Conservation (phyloP, 2,329 filamentous ascomycete genomes). For the Xylaria sp. region DNA sequence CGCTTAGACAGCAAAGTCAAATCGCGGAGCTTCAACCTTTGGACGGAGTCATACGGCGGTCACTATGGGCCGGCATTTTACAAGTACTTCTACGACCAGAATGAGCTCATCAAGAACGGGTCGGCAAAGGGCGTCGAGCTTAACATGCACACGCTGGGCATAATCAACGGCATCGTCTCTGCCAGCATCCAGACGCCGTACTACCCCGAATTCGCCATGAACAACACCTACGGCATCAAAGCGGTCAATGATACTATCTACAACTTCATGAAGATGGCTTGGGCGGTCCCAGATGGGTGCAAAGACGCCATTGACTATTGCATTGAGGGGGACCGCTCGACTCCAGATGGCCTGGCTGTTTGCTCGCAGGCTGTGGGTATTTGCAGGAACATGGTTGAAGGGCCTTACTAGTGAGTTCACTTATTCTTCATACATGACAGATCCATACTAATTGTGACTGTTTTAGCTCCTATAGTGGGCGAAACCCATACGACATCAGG, state of each 20-base stretch:
- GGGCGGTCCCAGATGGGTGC: slow-evolving; percentile 61
- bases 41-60: slow-evolving; percentile 65
- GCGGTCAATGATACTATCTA: slow-evolving; percentile 68
- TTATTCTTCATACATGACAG: too few species aligned
- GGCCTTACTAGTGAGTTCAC: slow-evolving; percentile 61
- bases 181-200: slow-evolving; percentile 59
- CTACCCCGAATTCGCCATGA: slow-evolving; percentile 55
- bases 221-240: slow-evolving; percentile 59
- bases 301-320: slow-evolving; percentile 64
- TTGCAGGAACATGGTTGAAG: slow-evolving; percentile 68
- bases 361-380: slow-evolving; percentile 67
- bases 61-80: slow-evolving; percentile 59
- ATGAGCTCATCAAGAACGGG: slow-evolving; percentile 64
- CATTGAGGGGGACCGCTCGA: slow-evolving; percentile 55
- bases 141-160: slow-evolving; percentile 64
- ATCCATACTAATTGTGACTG: slow-evolving; percentile 15
- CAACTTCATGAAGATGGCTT: slow-evolving; percentile 65
- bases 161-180: slow-evolving; percentile 68
- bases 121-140: slow-evolving; percentile 60
- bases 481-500: slow-evolving; percentile 69
- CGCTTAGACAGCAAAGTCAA: slow-evolving; percentile 59
- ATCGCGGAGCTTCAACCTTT: slow-evolving; percentile 67
- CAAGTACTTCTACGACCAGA: slow-evolving; percentile 68
- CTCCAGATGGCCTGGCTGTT: slow-evolving; percentile 53
- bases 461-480: slow-evolving; percentile 55